A percentile compares a stretch with the other conserved stretches of the same genome.
Conservation (phyloP, 257 asterid species). For the Nicotiana benthamiana region DNA sequence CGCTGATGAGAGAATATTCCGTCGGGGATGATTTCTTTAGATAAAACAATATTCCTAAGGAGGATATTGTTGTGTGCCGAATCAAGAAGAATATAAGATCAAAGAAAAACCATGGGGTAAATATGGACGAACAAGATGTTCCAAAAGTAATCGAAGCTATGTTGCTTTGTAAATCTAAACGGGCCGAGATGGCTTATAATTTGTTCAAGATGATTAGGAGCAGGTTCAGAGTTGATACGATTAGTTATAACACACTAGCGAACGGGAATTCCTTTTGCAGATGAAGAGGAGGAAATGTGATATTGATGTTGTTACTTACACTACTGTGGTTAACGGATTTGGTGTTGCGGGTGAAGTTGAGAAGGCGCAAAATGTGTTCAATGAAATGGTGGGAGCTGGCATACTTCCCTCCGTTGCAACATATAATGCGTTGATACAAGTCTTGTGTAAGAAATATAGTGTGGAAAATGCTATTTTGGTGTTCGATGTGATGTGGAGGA, state of each 20-base stretch:
- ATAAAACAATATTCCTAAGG: too few species aligned
- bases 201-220: conserved; percentile 49
- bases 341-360: conserved; percentile 76
- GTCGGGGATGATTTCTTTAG: too few species aligned
- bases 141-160: too few species aligned
- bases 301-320: conserved; percentile 80
- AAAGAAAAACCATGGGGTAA: too few species aligned
- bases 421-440: conserved; percentile 77
- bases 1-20: too few species aligned
- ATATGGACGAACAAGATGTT: too few species aligned
- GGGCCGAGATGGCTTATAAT: conserved; percentile 64
- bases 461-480: conserved; percentile 61
- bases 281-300: conserved; percentile 76
- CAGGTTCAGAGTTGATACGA: conserved; percentile 53
- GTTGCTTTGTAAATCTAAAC: conserved; percentile 78
- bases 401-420: conserved; percentile 87
- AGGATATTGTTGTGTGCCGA: too few species aligned
- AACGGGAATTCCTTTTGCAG: conserved; percentile 74
- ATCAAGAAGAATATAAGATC: too few species aligned
- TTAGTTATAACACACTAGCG: conserved; percentile 66
- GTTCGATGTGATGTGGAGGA: conserved; percentile 68
- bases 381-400: conserved; percentile 79
- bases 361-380: conserved; percentile 56
- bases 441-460: conserved; percentile 78
- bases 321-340: conserved; percentile 78